Evolutionary conservation across 2,329 filamentous ascomycete species (phyloP), one percentile per base, ranked within the genome.

Genomic region (Cucurbitaria berberidis): DNA sequence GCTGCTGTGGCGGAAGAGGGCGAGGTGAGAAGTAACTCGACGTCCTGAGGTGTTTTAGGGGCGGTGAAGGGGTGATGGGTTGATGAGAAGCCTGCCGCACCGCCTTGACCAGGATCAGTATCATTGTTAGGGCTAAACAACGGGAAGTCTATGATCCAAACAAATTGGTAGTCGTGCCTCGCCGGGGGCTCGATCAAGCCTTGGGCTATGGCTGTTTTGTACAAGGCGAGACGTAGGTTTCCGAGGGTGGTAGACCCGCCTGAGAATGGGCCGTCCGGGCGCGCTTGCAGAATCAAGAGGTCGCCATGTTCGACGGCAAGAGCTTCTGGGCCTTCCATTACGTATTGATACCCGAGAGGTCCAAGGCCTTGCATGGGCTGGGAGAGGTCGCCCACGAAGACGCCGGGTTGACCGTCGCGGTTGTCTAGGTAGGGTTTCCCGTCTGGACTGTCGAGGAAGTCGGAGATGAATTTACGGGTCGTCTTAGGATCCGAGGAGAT

Each of bases 21-120:
- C 35, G 92, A 82, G 0, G 82, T 86, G 32, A 86, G 80, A 1
- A 98, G 84, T 0, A 91, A 76, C 34, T 91, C 87, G 15, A 96
- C 83, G 69, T 98, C 93, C 4, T 80, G 78, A 0, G 82, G 74
- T 0, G 85, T 85, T 30, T 90, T 85, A 0, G 95, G 95, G 0
- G 95, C 90, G 0, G 95, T 99, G 76, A 99, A 99, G 0, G 95
- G 95, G 72, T 99, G 95, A 69, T 99, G 95, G 0, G 93, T 96
- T 0, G 93, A 88, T 9, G 88, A 86, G 66, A 98, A 86, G 4
- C 93, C 92, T 0, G 92, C 86, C 1, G 81, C 75, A 16, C 92
- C 92, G 47, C 90, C 91, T 76, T 98, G 93, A 1, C 91, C 91
- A 0, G 90, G 89, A 41, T 89, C 80, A 8, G 77, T 76, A 45